A percentile compares a stretch with the other conserved stretches of the same genome.
Conservation (phyloP, 2,329 filamentous ascomycete species). For the Aspergillus quadrilineatus region DNA sequence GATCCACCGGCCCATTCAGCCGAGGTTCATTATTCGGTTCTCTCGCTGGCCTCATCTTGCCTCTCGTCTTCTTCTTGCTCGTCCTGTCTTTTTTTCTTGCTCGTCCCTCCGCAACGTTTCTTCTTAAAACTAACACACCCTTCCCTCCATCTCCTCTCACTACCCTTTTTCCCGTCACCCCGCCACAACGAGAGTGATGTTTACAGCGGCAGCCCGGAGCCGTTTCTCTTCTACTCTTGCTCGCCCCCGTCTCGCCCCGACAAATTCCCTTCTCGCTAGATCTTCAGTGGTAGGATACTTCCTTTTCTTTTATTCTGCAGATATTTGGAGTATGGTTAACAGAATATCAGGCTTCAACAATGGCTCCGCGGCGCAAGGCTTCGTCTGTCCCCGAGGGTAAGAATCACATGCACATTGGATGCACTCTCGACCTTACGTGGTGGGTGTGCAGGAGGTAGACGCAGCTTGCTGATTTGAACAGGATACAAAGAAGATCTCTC, state of each 20-base stretch:
- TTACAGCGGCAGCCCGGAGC: slow-evolving; percentile 44
- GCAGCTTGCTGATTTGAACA: slow-evolving; percentile 26
- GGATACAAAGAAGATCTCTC: slow-evolving; percentile 64
- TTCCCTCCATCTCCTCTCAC: slow-evolving; percentile 11
- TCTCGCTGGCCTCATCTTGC: slow-evolving; percentile 12
- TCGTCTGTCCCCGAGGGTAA: slow-evolving; percentile 49
- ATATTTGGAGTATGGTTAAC: slow-evolving; percentile 14
- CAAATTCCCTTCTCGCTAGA: slow-evolving; percentile 33
- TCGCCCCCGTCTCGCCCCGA: slow-evolving; percentile 39
- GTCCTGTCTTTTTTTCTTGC: slow-evolving; percentile 16
- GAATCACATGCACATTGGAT: slow-evolving; percentile 24
- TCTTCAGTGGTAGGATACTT: slow-evolving; percentile 31
- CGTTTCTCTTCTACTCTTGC: slow-evolving; percentile 41
- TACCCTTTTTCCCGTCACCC: slow-evolving; percentile 10
- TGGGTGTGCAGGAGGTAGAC: not conserved
- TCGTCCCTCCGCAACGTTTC: not conserved
- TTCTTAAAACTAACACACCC: slow-evolving; percentile 2
- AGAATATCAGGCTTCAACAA: slow-evolving; percentile 34
- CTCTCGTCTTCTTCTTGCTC: slow-evolving; percentile 13
- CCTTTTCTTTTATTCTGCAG: slow-evolving; percentile 4
- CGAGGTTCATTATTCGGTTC: slow-evolving; percentile 12
- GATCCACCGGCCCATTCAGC: slow-evolving; percentile 1
- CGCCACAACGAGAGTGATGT: slow-evolving; percentile 39
- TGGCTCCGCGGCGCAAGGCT: slow-evolving; percentile 44
- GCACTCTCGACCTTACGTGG: not conserved